Evolutionary conservation across 2,329 filamentous ascomycete species (phyloP).

Genomic region (Trichoderma koningiopsis): DNA sequence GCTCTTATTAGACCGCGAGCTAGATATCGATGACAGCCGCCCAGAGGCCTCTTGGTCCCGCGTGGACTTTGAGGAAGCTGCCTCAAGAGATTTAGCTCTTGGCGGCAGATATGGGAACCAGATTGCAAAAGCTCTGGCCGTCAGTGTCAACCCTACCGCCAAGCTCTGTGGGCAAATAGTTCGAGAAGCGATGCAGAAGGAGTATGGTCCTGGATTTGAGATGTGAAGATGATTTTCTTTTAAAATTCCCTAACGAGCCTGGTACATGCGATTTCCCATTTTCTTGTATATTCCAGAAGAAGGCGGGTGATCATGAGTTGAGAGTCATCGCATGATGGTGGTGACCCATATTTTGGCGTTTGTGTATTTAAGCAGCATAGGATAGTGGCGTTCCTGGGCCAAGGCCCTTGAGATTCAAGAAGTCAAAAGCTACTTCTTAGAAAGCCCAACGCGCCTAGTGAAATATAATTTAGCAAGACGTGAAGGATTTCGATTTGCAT

Average conservation of each 20-base stretch:
- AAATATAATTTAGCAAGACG: conserved; percentile 5
- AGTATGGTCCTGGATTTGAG: conserved; percentile 59
- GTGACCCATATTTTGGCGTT: conserved; percentile 4
- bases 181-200: conserved; percentile 68
- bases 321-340: background rate
- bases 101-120: conserved; percentile 68
- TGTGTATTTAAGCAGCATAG: conserved; percentile 6
- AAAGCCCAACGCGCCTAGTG: conserved; percentile 39
- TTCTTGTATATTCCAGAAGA: background rate
- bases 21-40: conserved; percentile 45
- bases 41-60: conserved; percentile 53
- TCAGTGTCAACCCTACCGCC: conserved; percentile 67
- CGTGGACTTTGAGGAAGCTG: conserved; percentile 63
- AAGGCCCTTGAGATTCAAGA: background rate
- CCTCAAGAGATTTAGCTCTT: conserved; percentile 63
- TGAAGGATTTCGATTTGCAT: background rate
- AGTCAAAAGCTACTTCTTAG: conserved; percentile 28
- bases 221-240: conserved; percentile 31
- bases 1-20: conserved; percentile 40
- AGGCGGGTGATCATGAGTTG: background rate
- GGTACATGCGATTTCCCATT: background rate
- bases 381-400: background rate
- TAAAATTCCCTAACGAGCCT: background rate
- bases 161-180: conserved; percentile 72
- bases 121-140: conserved; percentile 64